phyloP scores from a whole-genome alignment of 192 early-diverging fungal genomes.

The Coemansia sp. region DNA sequence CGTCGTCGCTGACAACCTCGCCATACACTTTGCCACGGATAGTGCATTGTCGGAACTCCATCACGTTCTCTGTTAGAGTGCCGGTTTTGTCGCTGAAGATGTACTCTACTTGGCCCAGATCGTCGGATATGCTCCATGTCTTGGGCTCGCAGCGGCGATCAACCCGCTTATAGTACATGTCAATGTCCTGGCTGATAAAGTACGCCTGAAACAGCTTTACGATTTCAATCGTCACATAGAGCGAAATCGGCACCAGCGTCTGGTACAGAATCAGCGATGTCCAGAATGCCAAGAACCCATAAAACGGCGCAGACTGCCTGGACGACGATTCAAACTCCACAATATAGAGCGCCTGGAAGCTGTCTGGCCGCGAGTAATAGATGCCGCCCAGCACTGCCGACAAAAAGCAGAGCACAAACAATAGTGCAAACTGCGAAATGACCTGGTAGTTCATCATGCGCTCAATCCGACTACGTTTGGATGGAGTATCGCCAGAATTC shows the following conservation, averaged over 20 bases:
- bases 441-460: slow-evolving; percentile 89
- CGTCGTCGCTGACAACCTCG: slow-evolving; percentile 40
- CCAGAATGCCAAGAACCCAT: slow-evolving; percentile 76
- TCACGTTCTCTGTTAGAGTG: slow-evolving; percentile 93
- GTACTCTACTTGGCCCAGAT: slow-evolving; percentile 94
- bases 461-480: slow-evolving; percentile 88
- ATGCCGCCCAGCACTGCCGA: slow-evolving; percentile 65
- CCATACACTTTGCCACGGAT: slow-evolving; percentile 86
- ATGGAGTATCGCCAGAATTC: slow-evolving; percentile 89
- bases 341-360: slow-evolving; percentile 54
- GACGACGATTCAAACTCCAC: slow-evolving; percentile 30
- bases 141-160: slow-evolving; percentile 78
- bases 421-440: slow-evolving; percentile 73
- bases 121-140: slow-evolving; percentile 90
- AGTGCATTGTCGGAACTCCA: slow-evolving; percentile 92
- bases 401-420: slow-evolving; percentile 71
- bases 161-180: slow-evolving; percentile 82
- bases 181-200: slow-evolving; percentile 86
- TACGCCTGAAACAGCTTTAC: slow-evolving; percentile 89
- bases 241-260: slow-evolving; percentile 93
- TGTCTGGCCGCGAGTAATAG: slow-evolving; percentile 55
- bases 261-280: slow-evolving; percentile 87
- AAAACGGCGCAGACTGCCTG: slow-evolving; percentile 41
- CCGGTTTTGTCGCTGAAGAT: slow-evolving; percentile 98
- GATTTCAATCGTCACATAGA: slow-evolving; percentile 91